A percentile compares a stretch with the other conserved stretches of the same genome.
phyloP scores from a whole-genome alignment of 75 land plant genomes.

The Isoetes taiwanensis region DNA sequence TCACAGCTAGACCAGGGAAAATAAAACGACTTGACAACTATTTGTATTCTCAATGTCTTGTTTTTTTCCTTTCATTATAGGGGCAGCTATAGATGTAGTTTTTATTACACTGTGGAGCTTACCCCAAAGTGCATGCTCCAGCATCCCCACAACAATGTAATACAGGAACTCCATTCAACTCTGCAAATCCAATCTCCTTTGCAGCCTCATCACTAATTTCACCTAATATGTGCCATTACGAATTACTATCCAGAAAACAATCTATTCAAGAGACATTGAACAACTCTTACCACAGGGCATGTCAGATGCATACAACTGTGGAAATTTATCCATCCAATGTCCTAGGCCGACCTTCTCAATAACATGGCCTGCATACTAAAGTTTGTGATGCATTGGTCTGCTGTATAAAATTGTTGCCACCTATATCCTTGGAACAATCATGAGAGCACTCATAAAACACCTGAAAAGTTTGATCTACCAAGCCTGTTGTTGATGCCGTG shows the following conservation, averaged over 20 bases:
- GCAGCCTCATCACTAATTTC: conserved; percentile 27
- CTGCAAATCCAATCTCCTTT: conserved; percentile 18
- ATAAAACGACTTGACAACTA: too few relatives aligned
- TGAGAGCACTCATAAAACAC: conserved; percentile 5
- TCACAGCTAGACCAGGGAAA: too few relatives aligned
- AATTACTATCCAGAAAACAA: not conserved
- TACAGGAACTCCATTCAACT: conserved; percentile 20
- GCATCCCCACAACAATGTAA: conserved; percentile 41
- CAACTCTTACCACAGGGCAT: conserved; percentile 25
- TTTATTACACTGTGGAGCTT: not conserved
- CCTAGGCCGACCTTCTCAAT: conserved; percentile 21
- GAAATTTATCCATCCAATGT: conserved; percentile 31
- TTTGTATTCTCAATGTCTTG: too few relatives aligned
- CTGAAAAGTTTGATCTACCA: conserved; percentile 25
- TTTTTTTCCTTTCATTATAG: too few relatives aligned
- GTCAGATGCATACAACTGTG: conserved; percentile 15
- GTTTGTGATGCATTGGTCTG: not conserved
- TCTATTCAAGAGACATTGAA: not conserved
- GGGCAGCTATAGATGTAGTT: too few relatives aligned
- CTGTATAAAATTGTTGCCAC: not conserved
- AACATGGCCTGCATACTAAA: conserved; percentile 24
- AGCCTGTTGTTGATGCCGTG: conserved; percentile 35
- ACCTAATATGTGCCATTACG: conserved; percentile 9
- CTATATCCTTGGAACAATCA: not conserved
- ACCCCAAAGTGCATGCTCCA: conserved; percentile 40